A percentile compares a stretch with the other conserved stretches of the same genome.
Conservation (phyloP, 2,329 filamentous ascomycete species). For the Arthrobotrys pseudoclavata region DNA sequence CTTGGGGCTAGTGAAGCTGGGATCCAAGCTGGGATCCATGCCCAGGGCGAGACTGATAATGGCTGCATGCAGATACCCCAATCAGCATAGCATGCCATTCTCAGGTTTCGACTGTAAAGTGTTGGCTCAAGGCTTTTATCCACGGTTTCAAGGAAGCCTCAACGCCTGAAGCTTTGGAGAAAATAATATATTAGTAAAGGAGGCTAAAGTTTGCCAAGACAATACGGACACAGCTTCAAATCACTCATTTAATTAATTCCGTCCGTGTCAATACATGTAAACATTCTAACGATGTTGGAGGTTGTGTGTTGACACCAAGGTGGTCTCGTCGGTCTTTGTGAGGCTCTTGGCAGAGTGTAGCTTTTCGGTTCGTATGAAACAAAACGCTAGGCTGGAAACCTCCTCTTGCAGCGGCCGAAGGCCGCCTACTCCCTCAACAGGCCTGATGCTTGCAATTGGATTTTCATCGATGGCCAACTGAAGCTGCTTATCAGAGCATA, state of each 20-base stretch:
- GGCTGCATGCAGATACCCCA: constrained; percentile 33
- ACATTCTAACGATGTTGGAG: constrained; percentile 23
- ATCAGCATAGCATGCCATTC: constrained; percentile 19
- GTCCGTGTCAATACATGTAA: constrained; percentile 2
- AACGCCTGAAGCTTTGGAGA: constrained; percentile 20
- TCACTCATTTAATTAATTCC: constrained; percentile 17
- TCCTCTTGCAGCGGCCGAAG: constrained; percentile 12
- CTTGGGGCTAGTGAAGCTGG: constrained; percentile 21
- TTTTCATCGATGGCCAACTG: not conserved
- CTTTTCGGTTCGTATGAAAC: constrained; percentile 21
- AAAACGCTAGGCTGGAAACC: constrained; percentile 21
- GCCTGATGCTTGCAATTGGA: constrained; percentile 15
- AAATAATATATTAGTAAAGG: constrained; percentile 40
- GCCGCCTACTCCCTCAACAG: constrained; percentile 5
- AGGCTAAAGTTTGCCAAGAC: constrained; percentile 33
- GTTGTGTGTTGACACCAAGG: constrained; percentile 23
- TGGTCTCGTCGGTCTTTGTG: not conserved
- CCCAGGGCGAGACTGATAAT: constrained; percentile 34
- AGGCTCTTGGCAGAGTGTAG: constrained; percentile 15
- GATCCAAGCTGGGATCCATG: constrained; percentile 21
- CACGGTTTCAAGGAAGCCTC: constrained; percentile 55
- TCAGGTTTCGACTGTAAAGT: constrained; percentile 10
- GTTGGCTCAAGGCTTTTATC: constrained; percentile 40
- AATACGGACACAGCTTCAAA: constrained; percentile 17
- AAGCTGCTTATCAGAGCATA: not conserved